phyloP scores from a whole-genome alignment of 2,329 filamentous ascomycete species.

The Albophoma yamanashiensis region DNA sequence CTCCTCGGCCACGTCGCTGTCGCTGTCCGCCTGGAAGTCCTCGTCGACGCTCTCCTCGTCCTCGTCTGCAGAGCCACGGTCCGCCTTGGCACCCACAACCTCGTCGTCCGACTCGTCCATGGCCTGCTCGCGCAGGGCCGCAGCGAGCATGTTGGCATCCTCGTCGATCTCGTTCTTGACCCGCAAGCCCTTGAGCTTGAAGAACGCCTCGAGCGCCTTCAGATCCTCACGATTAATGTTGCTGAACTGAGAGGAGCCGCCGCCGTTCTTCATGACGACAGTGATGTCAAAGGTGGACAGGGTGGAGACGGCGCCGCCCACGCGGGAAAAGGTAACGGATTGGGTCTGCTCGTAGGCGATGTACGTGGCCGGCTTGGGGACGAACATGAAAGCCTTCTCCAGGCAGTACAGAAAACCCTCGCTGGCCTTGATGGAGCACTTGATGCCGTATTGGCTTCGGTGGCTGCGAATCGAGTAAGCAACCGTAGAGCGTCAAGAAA shows the following conservation, averaged over 20 bases:
- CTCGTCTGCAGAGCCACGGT: slow-evolving; percentile 88
- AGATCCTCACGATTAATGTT: slow-evolving; percentile 99
- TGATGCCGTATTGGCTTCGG: slow-evolving; percentile 88
- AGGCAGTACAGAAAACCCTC: slow-evolving; percentile 95
- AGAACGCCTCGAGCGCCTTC: slow-evolving; percentile 91
- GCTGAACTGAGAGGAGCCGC: slow-evolving; percentile 87
- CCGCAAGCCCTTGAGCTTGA: slow-evolving; percentile 88
- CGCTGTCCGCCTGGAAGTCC: slow-evolving; percentile 86
- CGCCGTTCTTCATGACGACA: slow-evolving; percentile 78
- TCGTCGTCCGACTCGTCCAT: slow-evolving; percentile 80
- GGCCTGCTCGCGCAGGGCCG: slow-evolving; percentile 73
- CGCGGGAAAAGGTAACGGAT: slow-evolving; percentile 88
- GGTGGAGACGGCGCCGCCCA: slow-evolving; percentile 86
- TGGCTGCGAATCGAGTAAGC: slow-evolving; percentile 40
- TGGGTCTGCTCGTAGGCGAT: slow-evolving; percentile 90
- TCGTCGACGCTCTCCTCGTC: slow-evolving; percentile 93
- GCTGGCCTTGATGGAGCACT: slow-evolving; percentile 99
- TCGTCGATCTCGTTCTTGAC: slow-evolving; percentile 99
- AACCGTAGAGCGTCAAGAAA: neutral
- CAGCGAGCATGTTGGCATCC: slow-evolving; percentile 70
- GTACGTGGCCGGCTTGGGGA: slow-evolving; percentile 95
- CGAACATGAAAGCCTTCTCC: slow-evolving; percentile 98
- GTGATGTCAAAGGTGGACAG: slow-evolving; percentile 96
- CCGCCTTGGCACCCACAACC: slow-evolving; percentile 56
- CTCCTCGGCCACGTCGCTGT: slow-evolving; percentile 94